Conservation (phyloP, 1,284 basidiomycete genomes). For the Vanrija pseudolonga region DNA sequence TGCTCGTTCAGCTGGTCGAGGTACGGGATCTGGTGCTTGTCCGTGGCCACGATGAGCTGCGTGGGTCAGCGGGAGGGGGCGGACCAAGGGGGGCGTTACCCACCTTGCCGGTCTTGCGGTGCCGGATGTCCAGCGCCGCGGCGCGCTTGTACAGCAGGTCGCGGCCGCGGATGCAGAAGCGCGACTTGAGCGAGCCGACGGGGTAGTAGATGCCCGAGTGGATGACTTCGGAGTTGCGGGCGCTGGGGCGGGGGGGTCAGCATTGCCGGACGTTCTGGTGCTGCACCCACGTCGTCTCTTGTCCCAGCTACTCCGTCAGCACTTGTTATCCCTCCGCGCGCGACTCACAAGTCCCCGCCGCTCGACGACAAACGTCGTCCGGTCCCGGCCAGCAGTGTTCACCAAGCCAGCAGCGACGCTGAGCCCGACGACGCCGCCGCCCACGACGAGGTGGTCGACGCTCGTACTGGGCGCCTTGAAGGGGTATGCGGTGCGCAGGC, state of each 20-base stretch:
- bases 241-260: too few relatives aligned
- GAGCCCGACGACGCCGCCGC: constrained; percentile 86
- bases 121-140: constrained; percentile 61
- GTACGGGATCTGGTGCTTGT: constrained; percentile 62
- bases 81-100: too few relatives aligned
- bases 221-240: constrained; percentile 93
- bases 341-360: constrained; percentile 58
- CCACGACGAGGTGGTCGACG: constrained; percentile 90
- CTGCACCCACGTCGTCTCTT: constrained; percentile 85
- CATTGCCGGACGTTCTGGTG: too few relatives aligned
- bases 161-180: constrained; percentile 80
- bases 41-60: constrained; percentile 69
- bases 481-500: constrained; percentile 23
- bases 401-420: constrained; percentile 76
- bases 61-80: neutral
- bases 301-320: constrained; percentile 53
- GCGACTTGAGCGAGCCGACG: constrained; percentile 75
- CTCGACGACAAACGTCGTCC: constrained; percentile 82
- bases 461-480: constrained; percentile 63
- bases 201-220: constrained; percentile 74
- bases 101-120: constrained; percentile 73
- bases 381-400: constrained; percentile 59
- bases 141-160: constrained; percentile 80
- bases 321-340: neutral
- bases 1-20: constrained; percentile 66